Percentiles rank a stretch among this genome's conserved stretches.
These are phyloP conservation scores for Sporothrix protearum DNA, from an alignment of 2,329 filamentous ascomycete genomes.

Conservation along the genomic window DNA sequence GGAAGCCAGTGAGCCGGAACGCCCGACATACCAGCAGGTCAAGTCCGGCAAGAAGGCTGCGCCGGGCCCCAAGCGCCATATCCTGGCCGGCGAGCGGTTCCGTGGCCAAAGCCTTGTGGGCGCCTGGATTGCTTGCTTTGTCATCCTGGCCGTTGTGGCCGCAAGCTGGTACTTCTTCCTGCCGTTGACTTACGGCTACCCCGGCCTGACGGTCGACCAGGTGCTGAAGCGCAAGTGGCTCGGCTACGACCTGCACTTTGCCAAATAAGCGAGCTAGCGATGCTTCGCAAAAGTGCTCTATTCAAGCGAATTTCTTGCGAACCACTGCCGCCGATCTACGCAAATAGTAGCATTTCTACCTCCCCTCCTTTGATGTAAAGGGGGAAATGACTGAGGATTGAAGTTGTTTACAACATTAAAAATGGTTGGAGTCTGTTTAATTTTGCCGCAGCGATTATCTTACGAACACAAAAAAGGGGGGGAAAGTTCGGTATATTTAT, in stretches of 20 bases:
- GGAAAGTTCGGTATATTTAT: background rate
- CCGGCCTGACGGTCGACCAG: conserved; percentile 74
- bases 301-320: too few relatives aligned
- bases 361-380: background rate
- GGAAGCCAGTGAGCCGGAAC: conserved; percentile 62
- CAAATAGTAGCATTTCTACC: background rate
- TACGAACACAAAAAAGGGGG: background rate
- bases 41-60: conserved; percentile 47
- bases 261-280: conserved; percentile 61
- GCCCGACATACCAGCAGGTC: conserved; percentile 43
- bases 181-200: conserved; percentile 91
- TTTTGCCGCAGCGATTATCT: background rate
- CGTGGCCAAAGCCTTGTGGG: conserved; percentile 71
- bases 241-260: conserved; percentile 96
- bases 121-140: conserved; percentile 72
- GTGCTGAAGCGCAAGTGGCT: conserved; percentile 90
- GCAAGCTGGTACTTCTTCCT: conserved; percentile 91
- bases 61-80: conserved; percentile 52
- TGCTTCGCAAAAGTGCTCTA: background rate
- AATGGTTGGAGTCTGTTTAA: background rate
- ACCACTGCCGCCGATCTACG: background rate
- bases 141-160: conserved; percentile 64
- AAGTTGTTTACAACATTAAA: background rate
- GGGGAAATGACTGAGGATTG: background rate
- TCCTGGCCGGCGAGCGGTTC: conserved; percentile 78